phyloP scores from a whole-genome alignment of 176 grass and related monocot genomes.

The Musa troglodytarum region DNA sequence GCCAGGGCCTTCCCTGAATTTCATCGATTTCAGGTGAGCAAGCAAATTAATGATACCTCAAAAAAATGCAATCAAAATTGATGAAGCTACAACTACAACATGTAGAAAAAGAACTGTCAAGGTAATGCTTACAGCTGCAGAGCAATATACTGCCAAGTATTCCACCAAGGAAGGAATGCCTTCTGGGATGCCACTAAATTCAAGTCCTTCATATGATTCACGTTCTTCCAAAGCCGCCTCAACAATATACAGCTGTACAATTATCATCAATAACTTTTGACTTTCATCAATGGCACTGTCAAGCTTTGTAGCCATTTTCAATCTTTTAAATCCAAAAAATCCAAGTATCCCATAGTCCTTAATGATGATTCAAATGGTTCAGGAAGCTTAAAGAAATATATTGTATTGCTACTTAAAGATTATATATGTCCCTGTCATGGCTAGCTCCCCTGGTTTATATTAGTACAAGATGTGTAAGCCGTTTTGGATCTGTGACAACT shows the following conservation, averaged over 20 bases:
- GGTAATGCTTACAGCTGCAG: conserved; percentile 47
- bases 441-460: too few relatives aligned
- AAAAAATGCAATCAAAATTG: neutral
- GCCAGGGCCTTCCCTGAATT: conserved; percentile 67
- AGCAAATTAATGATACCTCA: neutral
- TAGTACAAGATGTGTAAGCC: too few relatives aligned
- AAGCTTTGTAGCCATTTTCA: too few relatives aligned
- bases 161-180: conserved; percentile 81
- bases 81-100: neutral
- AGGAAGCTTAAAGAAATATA: too few relatives aligned
- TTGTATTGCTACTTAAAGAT: too few relatives aligned
- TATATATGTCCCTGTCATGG: too few relatives aligned
- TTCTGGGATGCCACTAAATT: conserved; percentile 53
- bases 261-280: neutral
- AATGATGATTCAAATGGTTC: neutral
- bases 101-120: conserved; percentile 14
- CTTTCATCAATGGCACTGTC: neutral
- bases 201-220: conserved; percentile 59
- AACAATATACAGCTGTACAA: conserved; percentile 61
- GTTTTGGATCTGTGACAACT: too few relatives aligned
- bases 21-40: conserved; percentile 10
- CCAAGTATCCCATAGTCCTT: neutral
- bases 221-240: conserved; percentile 25
- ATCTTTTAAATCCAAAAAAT: neutral
- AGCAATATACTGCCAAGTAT: conserved; percentile 77